Conservation (phyloP, 1,284 basidiomycete species). For the Apiotrichum laibachii region DNA sequence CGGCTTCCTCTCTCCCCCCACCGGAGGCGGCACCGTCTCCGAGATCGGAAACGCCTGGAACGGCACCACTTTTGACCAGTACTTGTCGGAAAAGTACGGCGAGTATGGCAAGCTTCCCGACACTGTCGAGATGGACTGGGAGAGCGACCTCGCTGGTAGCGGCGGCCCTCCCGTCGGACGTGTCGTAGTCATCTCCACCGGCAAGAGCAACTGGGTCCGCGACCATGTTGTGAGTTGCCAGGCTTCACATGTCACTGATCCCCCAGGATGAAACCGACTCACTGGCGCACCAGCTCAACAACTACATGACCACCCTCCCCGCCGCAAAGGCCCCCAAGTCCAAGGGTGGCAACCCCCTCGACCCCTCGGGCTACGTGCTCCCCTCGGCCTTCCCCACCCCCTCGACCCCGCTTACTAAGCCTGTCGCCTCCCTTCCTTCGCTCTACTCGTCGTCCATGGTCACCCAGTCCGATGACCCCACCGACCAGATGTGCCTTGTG, state of each 20-base stretch:
- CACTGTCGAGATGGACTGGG: conserved; percentile 71
- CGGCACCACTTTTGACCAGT: conserved; percentile 37
- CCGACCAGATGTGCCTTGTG: conserved; percentile 70
- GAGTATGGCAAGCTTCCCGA: conserved; percentile 64
- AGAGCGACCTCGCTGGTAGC: conserved; percentile 73
- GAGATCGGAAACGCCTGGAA: conserved; percentile 31
- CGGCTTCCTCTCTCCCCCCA: conserved; percentile 9
- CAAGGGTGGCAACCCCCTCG: conserved; percentile 16
- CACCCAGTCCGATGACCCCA: conserved; percentile 65
- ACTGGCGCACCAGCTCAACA: conserved; percentile 62
- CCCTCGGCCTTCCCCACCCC: conserved; percentile 36
- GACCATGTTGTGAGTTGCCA: conserved; percentile 60
- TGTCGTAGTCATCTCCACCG: conserved; percentile 80
- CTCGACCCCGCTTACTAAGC: conserved; percentile 25
- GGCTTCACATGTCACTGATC: neutral
- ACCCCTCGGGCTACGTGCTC: conserved; percentile 28
- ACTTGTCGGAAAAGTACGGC: conserved; percentile 47
- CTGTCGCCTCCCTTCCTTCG: conserved; percentile 52
- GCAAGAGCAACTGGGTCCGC: conserved; percentile 77
- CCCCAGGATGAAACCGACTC: conserved; percentile 58
- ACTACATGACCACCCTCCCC: conserved; percentile 26
- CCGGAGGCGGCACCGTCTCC: conserved; percentile 19
- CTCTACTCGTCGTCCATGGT: conserved; percentile 74
- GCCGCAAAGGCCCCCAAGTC: conserved; percentile 20
- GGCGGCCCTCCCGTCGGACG: conserved; percentile 77